Evolutionary conservation across 331 rosid genomes (phyloP).

Genomic region (Rosa hybrid): DNA sequence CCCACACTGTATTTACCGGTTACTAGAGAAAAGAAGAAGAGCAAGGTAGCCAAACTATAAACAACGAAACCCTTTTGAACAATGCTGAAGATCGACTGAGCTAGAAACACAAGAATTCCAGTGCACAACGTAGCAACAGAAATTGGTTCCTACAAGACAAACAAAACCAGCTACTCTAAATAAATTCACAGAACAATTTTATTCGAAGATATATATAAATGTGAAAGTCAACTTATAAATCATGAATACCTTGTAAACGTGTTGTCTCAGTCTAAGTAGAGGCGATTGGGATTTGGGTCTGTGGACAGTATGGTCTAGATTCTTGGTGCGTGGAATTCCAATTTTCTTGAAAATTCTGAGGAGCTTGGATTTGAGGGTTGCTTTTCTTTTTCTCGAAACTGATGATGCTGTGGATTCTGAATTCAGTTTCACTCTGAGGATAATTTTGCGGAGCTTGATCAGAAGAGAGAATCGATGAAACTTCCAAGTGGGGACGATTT

Average conservation of each 20-base stretch:
- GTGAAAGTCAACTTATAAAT: background rate
- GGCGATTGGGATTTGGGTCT: constrained; percentile 9
- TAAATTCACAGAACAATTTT: background rate
- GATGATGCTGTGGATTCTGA: constrained; percentile 33
- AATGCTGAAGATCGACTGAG: background rate
- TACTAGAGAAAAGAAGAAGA: constrained; percentile 6
- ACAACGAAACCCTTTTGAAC: constrained; percentile 19
- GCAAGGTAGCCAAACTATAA: constrained; percentile 16
- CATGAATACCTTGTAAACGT: constrained; percentile 10
- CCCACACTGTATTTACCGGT: constrained; percentile 24
- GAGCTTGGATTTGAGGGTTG: constrained; percentile 30
- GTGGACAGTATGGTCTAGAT: constrained; percentile 1
- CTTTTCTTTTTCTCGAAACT: background rate
- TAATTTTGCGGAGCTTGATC: constrained; percentile 42
- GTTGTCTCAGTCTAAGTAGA: background rate
- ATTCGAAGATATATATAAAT: background rate
- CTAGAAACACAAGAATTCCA: constrained; percentile 29
- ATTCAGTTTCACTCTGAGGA: constrained; percentile 28
- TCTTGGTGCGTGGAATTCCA: background rate
- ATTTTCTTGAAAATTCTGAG: constrained; percentile 31
- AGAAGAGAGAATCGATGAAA: constrained; percentile 41
- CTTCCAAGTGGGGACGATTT: constrained; percentile 28
- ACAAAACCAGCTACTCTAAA: background rate
- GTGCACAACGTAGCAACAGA: constrained; percentile 24
- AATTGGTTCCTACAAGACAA: constrained; percentile 27